Evolutionary conservation across 2,329 filamentous ascomycete species (phyloP).

Genomic region (Neurospora crassa): DNA sequence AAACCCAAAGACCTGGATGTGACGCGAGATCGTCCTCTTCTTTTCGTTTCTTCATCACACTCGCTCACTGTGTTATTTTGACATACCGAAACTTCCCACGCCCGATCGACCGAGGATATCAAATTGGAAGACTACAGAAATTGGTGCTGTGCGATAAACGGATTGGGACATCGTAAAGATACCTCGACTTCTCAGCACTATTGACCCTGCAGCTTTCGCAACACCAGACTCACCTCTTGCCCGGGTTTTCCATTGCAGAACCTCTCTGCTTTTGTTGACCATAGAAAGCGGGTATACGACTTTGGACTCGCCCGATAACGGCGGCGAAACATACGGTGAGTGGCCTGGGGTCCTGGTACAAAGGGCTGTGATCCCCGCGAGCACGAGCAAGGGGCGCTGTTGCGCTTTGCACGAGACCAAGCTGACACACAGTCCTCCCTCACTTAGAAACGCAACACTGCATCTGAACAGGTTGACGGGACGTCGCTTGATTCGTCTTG

Average conservation of each 20-base stretch:
- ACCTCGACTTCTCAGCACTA: background rate
- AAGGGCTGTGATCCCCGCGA: background rate
- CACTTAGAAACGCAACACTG: background rate
- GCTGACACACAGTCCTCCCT: background rate
- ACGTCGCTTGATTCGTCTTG: background rate
- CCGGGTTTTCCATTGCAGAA: background rate
- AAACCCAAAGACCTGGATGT: background rate
- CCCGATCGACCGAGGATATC: background rate
- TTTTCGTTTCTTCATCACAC: background rate
- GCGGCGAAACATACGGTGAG: background rate
- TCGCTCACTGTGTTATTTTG: background rate
- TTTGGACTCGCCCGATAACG: background rate
- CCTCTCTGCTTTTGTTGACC: background rate
- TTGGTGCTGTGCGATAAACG: background rate
- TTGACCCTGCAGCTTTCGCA: background rate
- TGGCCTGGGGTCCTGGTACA: background rate
- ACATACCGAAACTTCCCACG: background rate
- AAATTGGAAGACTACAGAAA: background rate
- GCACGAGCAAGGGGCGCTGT: background rate
- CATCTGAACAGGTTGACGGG: background rate
- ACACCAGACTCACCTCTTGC: background rate
- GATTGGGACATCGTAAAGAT: background rate
- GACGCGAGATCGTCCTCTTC: background rate
- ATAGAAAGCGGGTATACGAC: background rate
- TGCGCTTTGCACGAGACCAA: background rate